These are phyloP conservation scores for Umbilicus rupestris DNA, from an alignment of 164 flowering plant genomes.

Conservation along the genomic window DNA sequence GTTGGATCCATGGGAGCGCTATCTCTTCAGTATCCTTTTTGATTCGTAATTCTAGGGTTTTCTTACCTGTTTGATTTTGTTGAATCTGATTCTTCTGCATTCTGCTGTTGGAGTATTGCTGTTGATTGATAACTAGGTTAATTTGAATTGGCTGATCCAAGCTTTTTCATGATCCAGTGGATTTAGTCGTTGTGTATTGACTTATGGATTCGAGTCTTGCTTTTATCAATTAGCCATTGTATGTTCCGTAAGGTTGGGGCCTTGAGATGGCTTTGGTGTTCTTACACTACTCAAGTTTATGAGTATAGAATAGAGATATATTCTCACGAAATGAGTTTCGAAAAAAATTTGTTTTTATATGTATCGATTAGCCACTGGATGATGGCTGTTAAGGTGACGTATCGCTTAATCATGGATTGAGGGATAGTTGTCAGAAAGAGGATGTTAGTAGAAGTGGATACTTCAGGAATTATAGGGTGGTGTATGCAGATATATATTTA, in stretches of 20 bases:
- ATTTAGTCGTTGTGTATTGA: background rate
- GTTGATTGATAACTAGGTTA: background rate
- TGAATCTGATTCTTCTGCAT: background rate
- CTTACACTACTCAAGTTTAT: background rate
- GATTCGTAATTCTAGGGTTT: background rate
- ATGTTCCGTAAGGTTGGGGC: background rate
- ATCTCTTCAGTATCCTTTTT: slow-evolving; percentile 18
- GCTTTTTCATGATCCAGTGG: background rate
- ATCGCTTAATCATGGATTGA: background rate
- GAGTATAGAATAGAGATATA: no score
- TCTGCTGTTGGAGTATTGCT: background rate
- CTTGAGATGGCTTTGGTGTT: background rate
- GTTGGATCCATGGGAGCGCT: slow-evolving; percentile 22
- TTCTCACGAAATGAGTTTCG: no score
- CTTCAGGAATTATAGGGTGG: no score
- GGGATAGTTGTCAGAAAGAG: background rate
- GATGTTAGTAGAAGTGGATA: no score
- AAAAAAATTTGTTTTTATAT: no score
- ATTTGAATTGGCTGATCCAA: background rate
- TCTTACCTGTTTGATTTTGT: background rate
- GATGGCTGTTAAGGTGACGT: no score
- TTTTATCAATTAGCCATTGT: background rate
- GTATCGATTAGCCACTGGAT: background rate
- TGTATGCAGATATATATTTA: no score
- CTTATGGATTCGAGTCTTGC: background rate